Evolutionary conservation across 139 green algal species (phyloP).

Genomic region (Limnomonas spitsbergensis): DNA sequence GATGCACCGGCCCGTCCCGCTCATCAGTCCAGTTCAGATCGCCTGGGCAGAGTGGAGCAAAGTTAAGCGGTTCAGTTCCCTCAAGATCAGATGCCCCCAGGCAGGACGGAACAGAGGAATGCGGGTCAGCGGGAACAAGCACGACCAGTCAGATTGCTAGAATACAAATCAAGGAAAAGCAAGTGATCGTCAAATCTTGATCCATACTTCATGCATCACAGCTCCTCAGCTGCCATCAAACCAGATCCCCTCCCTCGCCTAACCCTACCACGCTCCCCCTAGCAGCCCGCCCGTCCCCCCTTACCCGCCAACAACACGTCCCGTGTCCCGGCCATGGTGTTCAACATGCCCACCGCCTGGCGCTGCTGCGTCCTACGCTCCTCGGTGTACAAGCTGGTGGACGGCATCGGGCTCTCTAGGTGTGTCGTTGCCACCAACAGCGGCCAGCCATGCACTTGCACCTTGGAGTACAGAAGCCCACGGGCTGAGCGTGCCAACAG

Average conservation of each 20-base stretch:
- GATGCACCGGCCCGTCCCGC: slow-evolving; percentile 31
- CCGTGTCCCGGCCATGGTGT: slow-evolving; percentile 12
- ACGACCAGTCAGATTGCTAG: not conserved
- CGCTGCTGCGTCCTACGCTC: slow-evolving; percentile 32
- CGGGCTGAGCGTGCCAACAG: not conserved
- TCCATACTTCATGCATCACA: not conserved
- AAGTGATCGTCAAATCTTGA: not conserved
- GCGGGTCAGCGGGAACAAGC: not conserved
- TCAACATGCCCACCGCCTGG: slow-evolving; percentile 24
- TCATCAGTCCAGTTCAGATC: slow-evolving; percentile 58
- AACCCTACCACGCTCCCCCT: too few relatives aligned
- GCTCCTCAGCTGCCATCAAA: slow-evolving; percentile 8
- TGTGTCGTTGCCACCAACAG: slow-evolving; percentile 53
- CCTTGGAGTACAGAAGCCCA: not conserved
- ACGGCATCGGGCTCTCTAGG: slow-evolving; percentile 51
- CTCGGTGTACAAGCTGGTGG: slow-evolving; percentile 21
- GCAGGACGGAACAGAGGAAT: too few relatives aligned
- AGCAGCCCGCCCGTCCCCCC: too few relatives aligned
- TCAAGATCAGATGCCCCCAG: too few relatives aligned
- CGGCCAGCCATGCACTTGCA: not conserved
- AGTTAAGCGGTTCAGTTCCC: too few relatives aligned
- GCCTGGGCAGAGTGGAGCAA: slow-evolving; percentile 39
- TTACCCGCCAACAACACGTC: slow-evolving; percentile 19
- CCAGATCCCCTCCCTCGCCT: too few relatives aligned
- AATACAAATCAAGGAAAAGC: not conserved